phyloP scores from a whole-genome alignment of 139 green algal species.

The Asterochloris sp. region DNA sequence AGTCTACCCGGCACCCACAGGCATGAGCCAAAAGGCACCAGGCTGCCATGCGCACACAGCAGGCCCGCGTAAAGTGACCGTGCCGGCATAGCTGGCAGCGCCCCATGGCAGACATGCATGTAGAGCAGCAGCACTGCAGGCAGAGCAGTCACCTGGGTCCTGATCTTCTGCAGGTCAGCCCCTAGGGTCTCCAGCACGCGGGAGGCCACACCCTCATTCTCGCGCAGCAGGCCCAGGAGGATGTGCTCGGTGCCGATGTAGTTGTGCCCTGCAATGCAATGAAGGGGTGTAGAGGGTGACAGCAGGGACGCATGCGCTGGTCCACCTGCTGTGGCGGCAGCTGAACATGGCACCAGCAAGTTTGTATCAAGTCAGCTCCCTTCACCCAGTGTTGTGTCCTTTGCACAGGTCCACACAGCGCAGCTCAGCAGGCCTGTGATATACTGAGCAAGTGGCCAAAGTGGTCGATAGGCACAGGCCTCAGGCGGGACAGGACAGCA shows the following conservation, averaged over 20 bases:
- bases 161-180: constrained; percentile 94
- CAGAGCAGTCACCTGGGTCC: constrained; percentile 69
- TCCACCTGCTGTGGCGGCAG: no score
- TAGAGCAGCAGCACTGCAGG: background rate
- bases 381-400: no score
- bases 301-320: background rate
- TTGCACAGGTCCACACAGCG: background rate
- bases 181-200: constrained; percentile 96
- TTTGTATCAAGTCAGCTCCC: background rate
- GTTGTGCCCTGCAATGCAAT: constrained; percentile 84
- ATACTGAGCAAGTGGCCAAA: background rate
- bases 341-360: background rate
- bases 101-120: background rate
- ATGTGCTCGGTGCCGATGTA: constrained; percentile 99
- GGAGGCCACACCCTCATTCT: constrained; percentile 97
- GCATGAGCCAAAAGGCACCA: background rate
- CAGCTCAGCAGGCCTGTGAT: background rate
- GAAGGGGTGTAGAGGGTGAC: no score
- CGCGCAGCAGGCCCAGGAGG: constrained; percentile 93
- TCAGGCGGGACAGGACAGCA: no score
- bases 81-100: background rate
- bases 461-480: background rate
- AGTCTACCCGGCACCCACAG: background rate
- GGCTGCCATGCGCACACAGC: background rate
- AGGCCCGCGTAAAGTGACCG: background rate